Conservation (phyloP, 352 stramenopile genomes). For the Lagenidium sp. region DNA sequence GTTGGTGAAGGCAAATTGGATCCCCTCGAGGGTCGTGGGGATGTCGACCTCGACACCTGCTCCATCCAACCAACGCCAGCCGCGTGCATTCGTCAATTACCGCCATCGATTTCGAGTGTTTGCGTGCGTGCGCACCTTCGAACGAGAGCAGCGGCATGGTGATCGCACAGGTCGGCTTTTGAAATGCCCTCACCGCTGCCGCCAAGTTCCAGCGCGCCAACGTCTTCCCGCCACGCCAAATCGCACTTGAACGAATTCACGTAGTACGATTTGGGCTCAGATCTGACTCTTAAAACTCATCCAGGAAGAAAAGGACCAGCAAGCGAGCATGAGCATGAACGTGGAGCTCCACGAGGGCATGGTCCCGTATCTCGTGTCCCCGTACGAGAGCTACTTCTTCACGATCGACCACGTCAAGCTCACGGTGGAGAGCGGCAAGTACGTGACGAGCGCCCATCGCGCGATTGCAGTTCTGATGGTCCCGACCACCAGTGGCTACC, state of each 20-base stretch:
- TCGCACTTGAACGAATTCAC: no score
- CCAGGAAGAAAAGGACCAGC: no score
- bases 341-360: conserved; percentile 48
- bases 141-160: conserved; percentile 66
- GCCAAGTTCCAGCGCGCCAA: no score
- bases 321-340: conserved; percentile 57
- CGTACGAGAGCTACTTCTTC: conserved; percentile 77
- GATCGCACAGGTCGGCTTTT: neutral
- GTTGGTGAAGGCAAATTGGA: conserved; percentile 54
- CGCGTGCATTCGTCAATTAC: neutral
- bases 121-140: conserved; percentile 28
- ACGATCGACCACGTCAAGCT: conserved; percentile 61
- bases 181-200: no score
- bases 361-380: conserved; percentile 69
- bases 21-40: conserved; percentile 36
- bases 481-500: conserved; percentile 77
- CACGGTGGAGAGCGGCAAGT: conserved; percentile 75
- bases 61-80: neutral
- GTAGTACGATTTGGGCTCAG: no score
- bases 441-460: no score
- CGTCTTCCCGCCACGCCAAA: no score
- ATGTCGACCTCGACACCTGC: conserved; percentile 68
- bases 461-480: no score
- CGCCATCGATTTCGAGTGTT: neutral
- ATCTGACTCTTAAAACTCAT: no score